A percentile compares a stretch with the other conserved stretches of the same genome.
These are phyloP conservation scores for Tetradesmus lagerheimii DNA, from an alignment of 139 green algal genomes.

Conservation along the genomic window DNA sequence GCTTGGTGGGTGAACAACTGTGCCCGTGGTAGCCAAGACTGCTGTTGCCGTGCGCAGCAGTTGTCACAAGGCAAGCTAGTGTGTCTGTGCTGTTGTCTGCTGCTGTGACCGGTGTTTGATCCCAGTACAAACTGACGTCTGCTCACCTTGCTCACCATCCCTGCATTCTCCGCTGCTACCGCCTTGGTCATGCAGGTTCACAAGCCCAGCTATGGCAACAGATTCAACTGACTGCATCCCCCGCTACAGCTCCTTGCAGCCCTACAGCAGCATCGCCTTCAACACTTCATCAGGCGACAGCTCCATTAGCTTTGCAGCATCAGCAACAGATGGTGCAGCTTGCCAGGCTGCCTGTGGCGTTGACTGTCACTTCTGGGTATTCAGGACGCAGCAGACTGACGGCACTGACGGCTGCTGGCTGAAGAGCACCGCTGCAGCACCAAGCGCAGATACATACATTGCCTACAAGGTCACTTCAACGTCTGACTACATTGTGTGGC, in stretches of 20 bases:
- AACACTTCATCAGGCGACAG: background rate
- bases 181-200: background rate
- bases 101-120: background rate
- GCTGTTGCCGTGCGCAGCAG: no score
- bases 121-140: no score
- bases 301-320: background rate
- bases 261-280: background rate
- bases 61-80: background rate
- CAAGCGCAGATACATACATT: constrained; percentile 8
- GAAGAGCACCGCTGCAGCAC: background rate
- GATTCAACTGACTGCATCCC: background rate
- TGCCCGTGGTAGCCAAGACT: no score
- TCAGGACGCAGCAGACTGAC: background rate
- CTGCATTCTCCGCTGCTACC: background rate
- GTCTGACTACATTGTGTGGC: background rate
- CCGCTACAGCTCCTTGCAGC: background rate
- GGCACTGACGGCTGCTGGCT: background rate
- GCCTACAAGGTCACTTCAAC: constrained; percentile 2
- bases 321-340: background rate
- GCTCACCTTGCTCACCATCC: background rate
- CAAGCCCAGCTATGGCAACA: background rate
- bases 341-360: background rate
- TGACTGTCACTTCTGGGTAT: constrained; percentile 12
- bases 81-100: background rate
- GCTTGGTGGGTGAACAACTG: no score